Evolutionary conservation across 208 protist genomes (phyloP).

Genomic region (Phytomonas sp.): DNA sequence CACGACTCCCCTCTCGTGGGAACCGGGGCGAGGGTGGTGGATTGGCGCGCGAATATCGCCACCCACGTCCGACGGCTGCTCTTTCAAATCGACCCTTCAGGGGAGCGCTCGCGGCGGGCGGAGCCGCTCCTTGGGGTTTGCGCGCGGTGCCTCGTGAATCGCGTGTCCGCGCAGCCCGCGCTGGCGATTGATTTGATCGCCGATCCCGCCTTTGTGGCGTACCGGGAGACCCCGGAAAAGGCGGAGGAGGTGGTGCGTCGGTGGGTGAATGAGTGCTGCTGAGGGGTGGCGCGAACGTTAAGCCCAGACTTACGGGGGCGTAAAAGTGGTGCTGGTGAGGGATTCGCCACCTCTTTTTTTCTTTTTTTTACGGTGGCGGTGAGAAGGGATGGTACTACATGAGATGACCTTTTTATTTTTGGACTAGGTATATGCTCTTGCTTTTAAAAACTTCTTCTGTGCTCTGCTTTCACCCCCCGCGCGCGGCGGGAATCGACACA

Average conservation of each 20-base stretch:
- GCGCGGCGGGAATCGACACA: no score
- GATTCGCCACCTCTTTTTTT: no score
- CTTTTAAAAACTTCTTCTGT: no score
- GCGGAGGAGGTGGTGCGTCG: conserved; percentile 21
- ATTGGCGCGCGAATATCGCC: conserved; percentile 73
- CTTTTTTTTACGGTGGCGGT: no score
- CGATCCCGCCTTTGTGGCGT: conserved; percentile 35
- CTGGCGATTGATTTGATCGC: conserved; percentile 30
- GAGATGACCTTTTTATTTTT: no score
- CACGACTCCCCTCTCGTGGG: conserved; percentile 16
- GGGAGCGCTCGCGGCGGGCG: conserved; percentile 15
- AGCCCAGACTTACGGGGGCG: no score
- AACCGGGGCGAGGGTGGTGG: conserved; percentile 25
- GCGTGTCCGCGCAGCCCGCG: conserved; percentile 17
- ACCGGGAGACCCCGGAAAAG: conserved; percentile 14
- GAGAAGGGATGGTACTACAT: no score
- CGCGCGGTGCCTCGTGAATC: conserved; percentile 54
- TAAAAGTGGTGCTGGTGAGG: no score
- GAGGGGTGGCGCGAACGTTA: no score
- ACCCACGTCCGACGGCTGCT: conserved; percentile 40
- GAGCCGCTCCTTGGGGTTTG: conserved; percentile 40
- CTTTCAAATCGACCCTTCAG: conserved; percentile 16
- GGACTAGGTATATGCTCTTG: no score
- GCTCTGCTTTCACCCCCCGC: no score
- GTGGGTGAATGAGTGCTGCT: conserved; percentile 16